A percentile compares a stretch with the other conserved stretches of the same genome.
Evolutionary conservation across 148 eudicot species (phyloP).

Genomic region (Chenopodium berlandieri): DNA sequence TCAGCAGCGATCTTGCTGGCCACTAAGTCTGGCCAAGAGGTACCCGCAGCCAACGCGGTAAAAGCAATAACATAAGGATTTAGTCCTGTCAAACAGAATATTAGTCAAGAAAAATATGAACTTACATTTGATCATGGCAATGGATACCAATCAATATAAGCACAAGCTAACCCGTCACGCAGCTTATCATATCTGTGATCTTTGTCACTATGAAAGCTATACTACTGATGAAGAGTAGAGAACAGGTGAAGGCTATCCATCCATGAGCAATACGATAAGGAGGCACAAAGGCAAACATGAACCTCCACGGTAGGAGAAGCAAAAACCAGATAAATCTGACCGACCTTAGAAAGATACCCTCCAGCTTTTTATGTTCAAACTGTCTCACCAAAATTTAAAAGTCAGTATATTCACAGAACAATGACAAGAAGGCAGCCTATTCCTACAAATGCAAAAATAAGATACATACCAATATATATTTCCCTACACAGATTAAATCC

Average conservation of each 20-base stretch:
- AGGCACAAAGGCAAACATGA: slow-evolving; percentile 79
- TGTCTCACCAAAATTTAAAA: slow-evolving; percentile 31
- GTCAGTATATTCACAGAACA: slow-evolving; percentile 8
- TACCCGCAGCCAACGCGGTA: slow-evolving; percentile 81
- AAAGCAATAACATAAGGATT: slow-evolving; percentile 82
- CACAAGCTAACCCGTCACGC: slow-evolving; percentile 68
- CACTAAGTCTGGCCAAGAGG: slow-evolving; percentile 96
- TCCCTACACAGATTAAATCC: neutral
- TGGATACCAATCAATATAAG: neutral
- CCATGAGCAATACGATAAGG: slow-evolving; percentile 81
- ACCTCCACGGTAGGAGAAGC: slow-evolving; percentile 69
- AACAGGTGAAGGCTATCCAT: slow-evolving; percentile 84
- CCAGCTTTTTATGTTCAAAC: slow-evolving; percentile 51
- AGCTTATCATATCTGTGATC: slow-evolving; percentile 76
- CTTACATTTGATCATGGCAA: neutral
- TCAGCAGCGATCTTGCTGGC: slow-evolving; percentile 97
- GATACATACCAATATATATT: neutral
- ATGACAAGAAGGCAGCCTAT: neutral
- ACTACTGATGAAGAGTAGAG: slow-evolving; percentile 70
- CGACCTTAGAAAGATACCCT: slow-evolving; percentile 24
- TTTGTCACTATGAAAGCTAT: slow-evolving; percentile 75
- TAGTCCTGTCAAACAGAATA: slow-evolving; percentile 48
- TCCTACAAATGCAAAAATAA: neutral
- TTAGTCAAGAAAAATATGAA: neutral
- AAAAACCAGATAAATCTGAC: slow-evolving; percentile 52